Evolutionary conservation across 208 protist species (phyloP).

Genomic region (Acanthamoeba royreba): DNA sequence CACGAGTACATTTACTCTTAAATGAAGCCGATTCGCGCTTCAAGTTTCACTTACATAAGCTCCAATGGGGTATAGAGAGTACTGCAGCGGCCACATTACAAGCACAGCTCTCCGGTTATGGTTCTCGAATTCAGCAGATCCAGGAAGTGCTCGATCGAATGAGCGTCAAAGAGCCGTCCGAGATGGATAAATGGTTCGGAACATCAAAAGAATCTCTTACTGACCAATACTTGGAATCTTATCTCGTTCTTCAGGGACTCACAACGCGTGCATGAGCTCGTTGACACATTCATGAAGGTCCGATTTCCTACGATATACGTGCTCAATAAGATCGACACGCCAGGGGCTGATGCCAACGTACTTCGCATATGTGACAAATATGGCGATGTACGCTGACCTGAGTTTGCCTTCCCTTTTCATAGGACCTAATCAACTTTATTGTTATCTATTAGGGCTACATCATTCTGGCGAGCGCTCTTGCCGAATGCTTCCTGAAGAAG

Average conservation of each 20-base stretch:
- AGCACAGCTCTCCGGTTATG: constrained; percentile 64
- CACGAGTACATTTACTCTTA: constrained; percentile 34
- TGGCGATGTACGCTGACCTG: not conserved
- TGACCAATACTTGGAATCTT: too few relatives aligned
- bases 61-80: constrained; percentile 44
- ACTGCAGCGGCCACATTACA: constrained; percentile 50
- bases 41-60: not conserved
- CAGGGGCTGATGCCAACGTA: constrained; percentile 59
- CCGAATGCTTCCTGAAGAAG: constrained; percentile 70
- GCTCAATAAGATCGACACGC: constrained; percentile 67
- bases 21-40: not conserved
- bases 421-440: not conserved
- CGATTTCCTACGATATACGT: constrained; percentile 67
- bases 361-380: constrained; percentile 62
- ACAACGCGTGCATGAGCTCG: constrained; percentile 41
- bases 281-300: constrained; percentile 62
- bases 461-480: constrained; percentile 56
- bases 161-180: constrained; percentile 48
- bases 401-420: too few relatives aligned
- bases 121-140: constrained; percentile 42
- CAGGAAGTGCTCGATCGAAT: constrained; percentile 42
- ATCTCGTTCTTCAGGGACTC: not conserved
- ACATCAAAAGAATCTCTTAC: too few relatives aligned
- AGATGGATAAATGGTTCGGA: constrained; percentile 53
- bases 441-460: constrained; percentile 12